Evolutionary conservation across 1,139 yeast species (phyloP), one percentile per base, ranked within the genome.

Genomic region (Geotrichum fermentans): DNA sequence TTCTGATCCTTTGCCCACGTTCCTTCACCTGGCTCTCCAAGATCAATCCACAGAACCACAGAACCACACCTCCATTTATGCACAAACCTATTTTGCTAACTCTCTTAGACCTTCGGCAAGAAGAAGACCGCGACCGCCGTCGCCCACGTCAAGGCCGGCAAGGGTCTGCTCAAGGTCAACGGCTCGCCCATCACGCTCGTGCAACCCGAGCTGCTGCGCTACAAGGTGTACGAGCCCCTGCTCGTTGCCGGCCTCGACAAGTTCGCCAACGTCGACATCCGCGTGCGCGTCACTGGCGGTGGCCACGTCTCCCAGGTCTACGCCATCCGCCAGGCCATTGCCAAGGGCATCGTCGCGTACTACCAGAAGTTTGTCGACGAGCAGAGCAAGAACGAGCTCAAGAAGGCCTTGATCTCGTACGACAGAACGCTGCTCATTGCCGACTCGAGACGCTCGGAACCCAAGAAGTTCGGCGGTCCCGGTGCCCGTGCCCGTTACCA

Each of bases 401-500:
- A 94, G 95, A 90, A 89, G 82, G 83, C 95, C 69, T 87, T 89
- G 78, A 82, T 94, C 63, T 74, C 96, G 70, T 94, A 90, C 84
- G 99, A 92, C 92, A 90, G 96, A 82, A 89, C 98, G 75, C 84
- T 92, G 75, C 86, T 92, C 78, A 94, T 92, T 76, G 98, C 99
- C 69, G 99, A 92, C 77, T 82, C 97, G 70, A 89, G 98, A 86
- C 90, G 95, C 83, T 84, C 90, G 84, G 99, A 92, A 82, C 99
- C 99, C 84, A 92, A 92, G 97, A 92, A 92, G 83, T 92, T 90
- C 80, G 98, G 98, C 83, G 98, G 98, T 83, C 96, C 95, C 79
- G 98, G 98, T 88, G 98, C 98, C 80, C 92, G 98, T 82, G 94
- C 98, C 74, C 90, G 97, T 82, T 92, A 87, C 97, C 98, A 92